Percentiles rank a stretch among this genome's conserved stretches.
Conservation (phyloP, 1,139 yeast species). For the Candida gigantensis region DNA sequence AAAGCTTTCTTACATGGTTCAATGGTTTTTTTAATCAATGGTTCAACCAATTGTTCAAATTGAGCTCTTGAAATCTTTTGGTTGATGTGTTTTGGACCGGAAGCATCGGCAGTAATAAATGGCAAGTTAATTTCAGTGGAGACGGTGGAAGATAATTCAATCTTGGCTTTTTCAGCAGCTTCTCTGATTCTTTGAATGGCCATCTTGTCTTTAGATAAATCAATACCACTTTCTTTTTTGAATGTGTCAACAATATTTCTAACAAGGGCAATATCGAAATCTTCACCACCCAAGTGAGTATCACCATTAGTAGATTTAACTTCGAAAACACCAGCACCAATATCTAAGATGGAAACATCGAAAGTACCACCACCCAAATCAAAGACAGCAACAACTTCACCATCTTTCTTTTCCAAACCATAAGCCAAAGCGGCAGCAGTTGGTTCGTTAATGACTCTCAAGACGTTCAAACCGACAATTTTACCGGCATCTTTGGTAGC, state of each 20-base stretch:
- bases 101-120: constrained; percentile 92
- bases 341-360: constrained; percentile 81
- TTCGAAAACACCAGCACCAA: constrained; percentile 86
- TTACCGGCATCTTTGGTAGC: too few species aligned
- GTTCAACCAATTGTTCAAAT: constrained; percentile 88
- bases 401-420: too few species aligned
- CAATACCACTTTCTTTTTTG: constrained; percentile 91
- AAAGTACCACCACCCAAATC: constrained; percentile 92
- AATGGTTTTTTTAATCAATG: constrained; percentile 86
- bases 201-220: constrained; percentile 91
- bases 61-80: constrained; percentile 90
- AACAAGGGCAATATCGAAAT: constrained; percentile 83
- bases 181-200: constrained; percentile 99
- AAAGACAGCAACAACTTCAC: constrained; percentile 77
- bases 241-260: constrained; percentile 89
- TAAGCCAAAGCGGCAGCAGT: too few species aligned
- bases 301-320: constrained; percentile 89
- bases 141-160: constrained; percentile 92
- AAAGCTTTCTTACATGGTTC: constrained; percentile 99
- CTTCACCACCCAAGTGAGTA: constrained; percentile 91
- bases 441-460: too few species aligned
- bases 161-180: constrained; percentile 99
- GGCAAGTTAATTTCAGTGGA: constrained; percentile 96
- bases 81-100: constrained; percentile 98
- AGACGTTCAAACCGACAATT: too few species aligned